Evolutionary conservation across 352 stramenopile species (phyloP).

Genomic region (Pseudoperonospora humuli): DNA sequence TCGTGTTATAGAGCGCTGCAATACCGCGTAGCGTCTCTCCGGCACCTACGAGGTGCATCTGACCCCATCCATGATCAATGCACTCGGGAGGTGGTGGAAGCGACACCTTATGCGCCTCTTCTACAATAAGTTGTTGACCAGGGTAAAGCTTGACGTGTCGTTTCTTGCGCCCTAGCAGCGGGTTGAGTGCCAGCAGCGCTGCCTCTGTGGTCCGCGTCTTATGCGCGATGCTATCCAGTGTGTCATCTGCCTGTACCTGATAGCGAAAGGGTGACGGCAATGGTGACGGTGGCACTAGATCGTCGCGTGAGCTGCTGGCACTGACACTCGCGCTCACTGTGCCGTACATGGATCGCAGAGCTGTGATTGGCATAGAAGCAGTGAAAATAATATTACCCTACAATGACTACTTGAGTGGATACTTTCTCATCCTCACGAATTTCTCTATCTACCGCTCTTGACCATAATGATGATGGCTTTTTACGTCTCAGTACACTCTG

Average conservation of each 20-base stretch:
- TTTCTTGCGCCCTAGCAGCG: conserved; percentile 41
- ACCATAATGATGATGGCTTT: too few species aligned
- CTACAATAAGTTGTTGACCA: conserved; percentile 68
- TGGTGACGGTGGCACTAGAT: conserved; percentile 20
- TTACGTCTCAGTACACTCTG: too few species aligned
- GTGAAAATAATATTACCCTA: too few species aligned
- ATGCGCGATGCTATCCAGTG: conserved; percentile 49
- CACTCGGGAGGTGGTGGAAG: conserved; percentile 63
- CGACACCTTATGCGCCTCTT: conserved; percentile 58
- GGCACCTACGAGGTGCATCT: conserved; percentile 72
- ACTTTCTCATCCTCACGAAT: too few species aligned
- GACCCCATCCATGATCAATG: conserved; percentile 79
- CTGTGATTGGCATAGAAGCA: conserved; percentile 5
- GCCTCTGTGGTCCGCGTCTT: conserved; percentile 58
- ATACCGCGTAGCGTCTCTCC: conserved; percentile 67
- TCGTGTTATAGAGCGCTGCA: conserved; percentile 73
- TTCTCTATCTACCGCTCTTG: too few species aligned
- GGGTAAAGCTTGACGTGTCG: conserved; percentile 52
- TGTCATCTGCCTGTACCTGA: conserved; percentile 53
- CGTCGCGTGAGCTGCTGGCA: conserved; percentile 19
- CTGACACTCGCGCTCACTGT: conserved; percentile 30
- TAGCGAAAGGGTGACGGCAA: conserved; percentile 61
- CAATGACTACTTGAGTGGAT: too few species aligned
- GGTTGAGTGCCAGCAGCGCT: conserved; percentile 57
- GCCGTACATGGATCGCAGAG: conserved; percentile 38